These are phyloP conservation scores for Saitozyma sp. DNA, from an alignment of 768 basidiomycete genomes.

Conservation along the genomic window DNA sequence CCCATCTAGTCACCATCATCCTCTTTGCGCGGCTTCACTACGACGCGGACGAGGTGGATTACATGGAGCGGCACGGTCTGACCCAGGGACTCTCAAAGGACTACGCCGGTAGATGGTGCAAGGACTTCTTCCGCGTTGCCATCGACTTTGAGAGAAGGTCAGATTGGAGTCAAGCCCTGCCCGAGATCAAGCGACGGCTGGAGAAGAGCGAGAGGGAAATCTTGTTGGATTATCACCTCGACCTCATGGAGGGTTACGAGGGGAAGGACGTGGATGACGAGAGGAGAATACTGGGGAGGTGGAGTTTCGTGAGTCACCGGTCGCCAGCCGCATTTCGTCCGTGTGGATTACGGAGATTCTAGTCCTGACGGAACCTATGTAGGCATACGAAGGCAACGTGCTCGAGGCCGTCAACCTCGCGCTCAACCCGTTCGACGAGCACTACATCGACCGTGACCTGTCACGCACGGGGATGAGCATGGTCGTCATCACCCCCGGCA, in stretches of 20 bases:
- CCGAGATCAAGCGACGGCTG: conserved; percentile 75
- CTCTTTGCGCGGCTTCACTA: conserved; percentile 81
- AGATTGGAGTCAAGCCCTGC: conserved; percentile 84
- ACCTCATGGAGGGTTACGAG: conserved; percentile 42
- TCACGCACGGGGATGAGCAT: conserved; percentile 82
- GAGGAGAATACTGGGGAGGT: conserved; percentile 48
- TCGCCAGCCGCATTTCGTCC: no score
- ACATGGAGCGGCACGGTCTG: conserved; percentile 36
- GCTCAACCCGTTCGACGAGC: conserved; percentile 86
- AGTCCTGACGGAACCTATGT: conserved; percentile 33
- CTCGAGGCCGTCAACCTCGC: conserved; percentile 91
- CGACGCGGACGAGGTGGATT: conserved; percentile 41
- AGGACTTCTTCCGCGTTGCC: conserved; percentile 95
- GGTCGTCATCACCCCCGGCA: conserved; percentile 86
- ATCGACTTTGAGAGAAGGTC: conserved; percentile 84
- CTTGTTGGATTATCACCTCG: conserved; percentile 79
- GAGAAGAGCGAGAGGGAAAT: conserved; percentile 85
- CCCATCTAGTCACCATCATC: conserved; percentile 91
- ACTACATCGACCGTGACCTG: conserved; percentile 92
- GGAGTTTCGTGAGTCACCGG: conserved; percentile 47
- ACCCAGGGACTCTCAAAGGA: conserved; percentile 61
- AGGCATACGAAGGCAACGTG: conserved; percentile 90
- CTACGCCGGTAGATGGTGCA: conserved; percentile 78
- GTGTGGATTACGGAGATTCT: conserved; percentile 55
- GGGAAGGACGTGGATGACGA: conserved; percentile 23